A percentile compares a stretch with the other conserved stretches of the same genome.
Conservation (phyloP, 2,329 filamentous ascomycete genomes). For the Metarhizium humberi region DNA sequence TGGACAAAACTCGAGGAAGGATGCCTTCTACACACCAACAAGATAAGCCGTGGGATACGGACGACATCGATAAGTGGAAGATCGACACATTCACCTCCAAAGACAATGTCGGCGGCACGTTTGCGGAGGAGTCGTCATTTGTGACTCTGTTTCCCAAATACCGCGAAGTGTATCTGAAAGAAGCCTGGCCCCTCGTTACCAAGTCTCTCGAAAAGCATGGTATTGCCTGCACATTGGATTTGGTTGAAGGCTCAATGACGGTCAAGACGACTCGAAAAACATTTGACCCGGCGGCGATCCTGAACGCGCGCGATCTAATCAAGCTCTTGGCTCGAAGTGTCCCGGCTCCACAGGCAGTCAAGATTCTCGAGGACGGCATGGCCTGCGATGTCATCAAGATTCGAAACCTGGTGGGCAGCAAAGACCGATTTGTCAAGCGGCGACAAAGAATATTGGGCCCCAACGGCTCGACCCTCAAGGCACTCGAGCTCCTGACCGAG, state of each 20-base stretch:
- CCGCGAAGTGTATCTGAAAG: conserved; percentile 84
- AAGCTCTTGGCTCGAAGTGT: conserved; percentile 87
- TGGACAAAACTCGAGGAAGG: conserved; percentile 1
- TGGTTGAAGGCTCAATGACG: conserved; percentile 93
- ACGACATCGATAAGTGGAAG: conserved; percentile 97
- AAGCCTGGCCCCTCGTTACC: conserved; percentile 88
- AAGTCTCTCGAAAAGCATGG: conserved; percentile 77
- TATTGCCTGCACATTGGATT: conserved; percentile 84
- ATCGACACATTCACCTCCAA: conserved; percentile 75
- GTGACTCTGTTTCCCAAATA: conserved; percentile 88
- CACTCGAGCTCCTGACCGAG: conserved; percentile 80
- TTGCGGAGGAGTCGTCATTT: conserved; percentile 90
- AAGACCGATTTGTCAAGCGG: conserved; percentile 91
- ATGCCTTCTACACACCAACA: conserved; percentile 88
- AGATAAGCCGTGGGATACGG: conserved; percentile 92
- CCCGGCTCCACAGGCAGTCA: conserved; percentile 84
- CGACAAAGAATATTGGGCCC: conserved; percentile 88
- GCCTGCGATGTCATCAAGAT: conserved; percentile 97
- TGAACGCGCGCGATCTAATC: conserved; percentile 90
- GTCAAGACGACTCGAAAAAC: conserved; percentile 92
- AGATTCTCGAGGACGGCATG: conserved; percentile 85
- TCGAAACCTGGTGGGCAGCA: conserved; percentile 78
- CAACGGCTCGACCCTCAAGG: conserved; percentile 86
- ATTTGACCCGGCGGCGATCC: conserved; percentile 82
- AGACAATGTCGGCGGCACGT: conserved; percentile 78